Conservation (phyloP, 2,329 filamentous ascomycete species). For the Zasmidium angulare region DNA sequence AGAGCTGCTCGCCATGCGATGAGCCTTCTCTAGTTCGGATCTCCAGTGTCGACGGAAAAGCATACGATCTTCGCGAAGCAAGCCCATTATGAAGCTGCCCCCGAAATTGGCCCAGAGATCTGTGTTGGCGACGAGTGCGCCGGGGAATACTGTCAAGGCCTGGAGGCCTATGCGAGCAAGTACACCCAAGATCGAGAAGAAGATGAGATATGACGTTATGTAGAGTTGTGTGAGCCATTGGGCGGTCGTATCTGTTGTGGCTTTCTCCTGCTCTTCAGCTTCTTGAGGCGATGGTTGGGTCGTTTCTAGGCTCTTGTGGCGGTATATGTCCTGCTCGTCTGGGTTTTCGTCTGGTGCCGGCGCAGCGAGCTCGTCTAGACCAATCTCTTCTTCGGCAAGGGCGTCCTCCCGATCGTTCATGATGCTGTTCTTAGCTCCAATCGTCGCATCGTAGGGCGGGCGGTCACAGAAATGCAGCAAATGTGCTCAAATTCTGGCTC, state of each 20-base stretch:
- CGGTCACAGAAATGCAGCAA: too few species aligned
- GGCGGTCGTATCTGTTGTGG: too few species aligned
- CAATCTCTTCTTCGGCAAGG: not conserved
- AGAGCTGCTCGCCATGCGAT: slow-evolving; percentile 19
- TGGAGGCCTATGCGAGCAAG: slow-evolving; percentile 76
- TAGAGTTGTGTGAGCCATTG: slow-evolving; percentile 38
- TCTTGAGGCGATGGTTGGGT: not conserved
- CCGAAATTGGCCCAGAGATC: slow-evolving; percentile 81
- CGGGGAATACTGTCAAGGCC: slow-evolving; percentile 72
- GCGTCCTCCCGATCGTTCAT: not conserved
- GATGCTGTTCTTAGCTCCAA: not conserved
- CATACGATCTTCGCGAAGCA: slow-evolving; percentile 72
- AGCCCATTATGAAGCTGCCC: slow-evolving; percentile 77
- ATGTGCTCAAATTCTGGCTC: too few species aligned
- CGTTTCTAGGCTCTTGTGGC: slow-evolving; percentile 13
- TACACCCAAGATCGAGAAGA: slow-evolving; percentile 83
- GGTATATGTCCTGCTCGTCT: not conserved
- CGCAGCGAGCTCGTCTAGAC: not conserved
- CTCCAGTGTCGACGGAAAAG: slow-evolving; percentile 68
- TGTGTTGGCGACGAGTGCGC: slow-evolving; percentile 67
- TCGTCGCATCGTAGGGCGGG: too few species aligned
- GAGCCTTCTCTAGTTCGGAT: slow-evolving; percentile 38
- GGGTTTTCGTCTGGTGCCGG: not conserved
- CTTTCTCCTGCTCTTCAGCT: slow-evolving; percentile 15
- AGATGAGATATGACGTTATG: slow-evolving; percentile 72